Conservation (phyloP, 140 eudicot genomes). For the Oenanthe javanica region DNA sequence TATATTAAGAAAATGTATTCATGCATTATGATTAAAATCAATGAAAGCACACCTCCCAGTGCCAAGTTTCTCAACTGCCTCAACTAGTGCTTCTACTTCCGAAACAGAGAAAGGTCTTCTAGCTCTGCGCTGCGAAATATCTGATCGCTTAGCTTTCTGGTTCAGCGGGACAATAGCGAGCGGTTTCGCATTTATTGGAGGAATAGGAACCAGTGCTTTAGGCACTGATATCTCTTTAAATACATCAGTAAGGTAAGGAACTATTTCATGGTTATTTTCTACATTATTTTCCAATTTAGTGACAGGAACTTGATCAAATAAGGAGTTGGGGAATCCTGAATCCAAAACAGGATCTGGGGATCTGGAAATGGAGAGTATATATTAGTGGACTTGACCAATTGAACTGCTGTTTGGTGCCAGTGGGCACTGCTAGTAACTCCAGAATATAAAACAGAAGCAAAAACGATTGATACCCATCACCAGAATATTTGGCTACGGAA, state of each 20-base stretch:
- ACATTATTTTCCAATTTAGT: slow-evolving; percentile 33
- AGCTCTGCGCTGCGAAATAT: slow-evolving; percentile 75
- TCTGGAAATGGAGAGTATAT: slow-evolving; percentile 28
- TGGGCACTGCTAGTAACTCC: neutral
- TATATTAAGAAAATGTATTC: neutral
- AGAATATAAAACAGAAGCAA: neutral
- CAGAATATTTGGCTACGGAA: neutral
- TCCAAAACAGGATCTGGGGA: slow-evolving; percentile 38
- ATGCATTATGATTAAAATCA: neutral
- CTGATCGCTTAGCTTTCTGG: slow-evolving; percentile 64
- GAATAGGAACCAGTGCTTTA: slow-evolving; percentile 54
- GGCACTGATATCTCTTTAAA: slow-evolving; percentile 24
- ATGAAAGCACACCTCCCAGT: slow-evolving; percentile 71
- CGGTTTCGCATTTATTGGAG: slow-evolving; percentile 40
- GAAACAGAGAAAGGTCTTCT: slow-evolving; percentile 94
- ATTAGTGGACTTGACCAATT: neutral
- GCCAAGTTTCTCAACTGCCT: slow-evolving; percentile 97
- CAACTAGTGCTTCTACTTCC: slow-evolving; percentile 94
- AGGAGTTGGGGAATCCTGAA: slow-evolving; percentile 27
- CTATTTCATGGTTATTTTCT: slow-evolving; percentile 28
- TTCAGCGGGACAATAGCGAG: slow-evolving; percentile 49
- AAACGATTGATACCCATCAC: neutral
- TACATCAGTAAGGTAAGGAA: slow-evolving; percentile 27
- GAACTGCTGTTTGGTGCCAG: neutral
- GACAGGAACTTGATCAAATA: slow-evolving; percentile 25